Evolutionary conservation across 805 yeast genomes (phyloP), one percentile per base, ranked within the genome.

Genomic region (Yarrowia porcina): DNA sequence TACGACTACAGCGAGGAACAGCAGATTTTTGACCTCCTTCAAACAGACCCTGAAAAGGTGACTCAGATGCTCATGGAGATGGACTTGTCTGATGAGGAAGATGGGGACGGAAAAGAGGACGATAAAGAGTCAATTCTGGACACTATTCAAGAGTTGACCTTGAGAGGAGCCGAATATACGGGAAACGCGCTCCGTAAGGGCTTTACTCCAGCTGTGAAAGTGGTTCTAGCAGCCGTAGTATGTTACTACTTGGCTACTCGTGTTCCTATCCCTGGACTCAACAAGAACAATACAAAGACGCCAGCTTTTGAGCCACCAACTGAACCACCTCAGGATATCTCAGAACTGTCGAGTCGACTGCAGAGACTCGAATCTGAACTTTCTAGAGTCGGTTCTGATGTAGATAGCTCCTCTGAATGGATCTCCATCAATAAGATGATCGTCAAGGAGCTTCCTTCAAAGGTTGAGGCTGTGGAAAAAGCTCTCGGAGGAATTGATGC

Each of bases 1-100:
- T 52, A 52, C 9, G 59, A 52, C 33, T 52, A 52, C 59, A 52
- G 25, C 33, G 59, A 52, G 18, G 59, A 52, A 21, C 44, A 23
- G 25, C 25, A 23, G 10, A 2, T 52, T 17, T 35, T 25, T 7
- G 44, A 52, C 4, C 4, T 52, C 25, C 27, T 52, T 20, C 44
- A 52, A 52, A 4, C 25, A 2, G 44, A 36, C 2, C 59, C 59
- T 18, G 59, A 52, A 36, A 52, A 52, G 35, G 59, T 52, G 30
- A 52, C 59, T 17, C 59, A 52, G 59, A 52, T 52, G 59, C 27
- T 52, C 10, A 9, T 13, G n/a, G 44, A 52, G 32, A 35, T 30
- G 36, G 44, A 52, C 12, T 13, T 39, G 9, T 41, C 45, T 12
- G 44, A 52, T 8, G 59, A 35, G 42, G 59, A 52, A 9, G 41